phyloP scores from a whole-genome alignment of 129 eudicot species.

The carrot (Daucus carota) region DH1_v3.0 NC_030385.2:45594001-45594500 shows the following conservation, averaged over 20 bases:
- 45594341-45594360: conserved; percentile 20
- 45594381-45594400: conserved; percentile 9
- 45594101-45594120: neutral
- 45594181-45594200: neutral
- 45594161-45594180: neutral
- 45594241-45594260: neutral
- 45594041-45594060: neutral
- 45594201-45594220: neutral
- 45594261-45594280: neutral
- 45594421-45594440: conserved; percentile 12
- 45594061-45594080: neutral
- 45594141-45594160: neutral
- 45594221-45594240: neutral
- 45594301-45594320: conserved; percentile 8
- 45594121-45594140: neutral
- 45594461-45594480: conserved; percentile 49
- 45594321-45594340: conserved; percentile 14
- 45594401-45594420: neutral
- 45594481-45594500: conserved; percentile 27
- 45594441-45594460: conserved; percentile 36
- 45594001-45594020: neutral
- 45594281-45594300: neutral
- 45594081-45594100: neutral
- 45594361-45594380: neutral
- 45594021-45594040: neutral